Conservation (phyloP, 441 rosid species). For the Syzygium malaccense region DNA sequence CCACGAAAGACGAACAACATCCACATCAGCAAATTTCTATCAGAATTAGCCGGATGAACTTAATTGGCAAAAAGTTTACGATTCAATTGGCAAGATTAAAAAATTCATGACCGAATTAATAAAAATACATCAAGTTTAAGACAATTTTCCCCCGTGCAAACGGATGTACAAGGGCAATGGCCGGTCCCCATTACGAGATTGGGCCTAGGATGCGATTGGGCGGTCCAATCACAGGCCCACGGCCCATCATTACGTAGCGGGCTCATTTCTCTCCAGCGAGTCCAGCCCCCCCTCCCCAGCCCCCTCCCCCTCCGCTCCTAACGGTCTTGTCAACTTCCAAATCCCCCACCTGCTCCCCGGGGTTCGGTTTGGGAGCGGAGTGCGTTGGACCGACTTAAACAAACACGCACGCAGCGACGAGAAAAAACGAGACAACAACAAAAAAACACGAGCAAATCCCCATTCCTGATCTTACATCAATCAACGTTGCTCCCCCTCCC, state of each 20-base stretch:
- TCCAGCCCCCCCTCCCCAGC: neutral
- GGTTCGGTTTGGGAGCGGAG: neutral
- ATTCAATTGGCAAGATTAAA: too few relatives aligned
- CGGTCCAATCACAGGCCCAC: neutral
- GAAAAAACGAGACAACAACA: neutral
- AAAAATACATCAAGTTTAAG: too few relatives aligned
- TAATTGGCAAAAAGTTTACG: too few relatives aligned
- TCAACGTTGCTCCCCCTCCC: neutral
- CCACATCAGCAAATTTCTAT: too few relatives aligned
- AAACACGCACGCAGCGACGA: neutral
- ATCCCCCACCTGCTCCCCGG: neutral
- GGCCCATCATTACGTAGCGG: neutral
- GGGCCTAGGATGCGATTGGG: neutral
- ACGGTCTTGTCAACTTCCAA: neutral
- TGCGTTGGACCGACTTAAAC: neutral
- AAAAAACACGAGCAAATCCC: neutral
- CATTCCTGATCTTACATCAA: neutral
- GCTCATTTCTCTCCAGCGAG: neutral
- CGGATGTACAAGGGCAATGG: neutral
- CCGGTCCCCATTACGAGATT: neutral
- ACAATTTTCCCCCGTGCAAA: too few relatives aligned
- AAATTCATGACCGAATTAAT: too few relatives aligned
- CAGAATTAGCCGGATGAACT: too few relatives aligned
- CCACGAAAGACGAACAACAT: too few relatives aligned
- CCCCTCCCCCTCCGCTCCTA: neutral